These are phyloP conservation scores for Articulospora tetracladia DNA, from an alignment of 495 filamentous ascomycete genomes.

Conservation along the genomic window DNA sequence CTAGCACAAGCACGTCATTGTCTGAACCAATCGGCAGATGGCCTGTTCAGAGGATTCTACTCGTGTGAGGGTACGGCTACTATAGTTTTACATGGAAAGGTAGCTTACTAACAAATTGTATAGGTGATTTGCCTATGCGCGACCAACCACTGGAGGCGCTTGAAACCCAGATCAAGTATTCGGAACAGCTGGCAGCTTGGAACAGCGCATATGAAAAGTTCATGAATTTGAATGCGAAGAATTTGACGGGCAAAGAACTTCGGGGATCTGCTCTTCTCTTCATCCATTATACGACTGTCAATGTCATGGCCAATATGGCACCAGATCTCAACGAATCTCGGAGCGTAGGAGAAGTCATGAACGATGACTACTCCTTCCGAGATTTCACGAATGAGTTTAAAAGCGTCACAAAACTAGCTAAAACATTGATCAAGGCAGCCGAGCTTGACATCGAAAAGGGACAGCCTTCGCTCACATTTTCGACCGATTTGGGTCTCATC, in stretches of 20 bases:
- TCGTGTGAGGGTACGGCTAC: conserved; percentile 10
- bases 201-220: conserved; percentile 18
- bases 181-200: conserved; percentile 5
- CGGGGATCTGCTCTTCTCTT: conserved; percentile 22
- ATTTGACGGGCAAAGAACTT: conserved; percentile 14
- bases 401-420: conserved; percentile 10
- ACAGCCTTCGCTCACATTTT: conserved; percentile 17
- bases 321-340: neutral
- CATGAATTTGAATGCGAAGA: conserved; percentile 7
- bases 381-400: conserved; percentile 7
- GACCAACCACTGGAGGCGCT: neutral
- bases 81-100: neutral
- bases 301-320: conserved; percentile 8
- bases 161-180: conserved; percentile 1
- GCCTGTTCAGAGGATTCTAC: conserved; percentile 18
- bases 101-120: neutral
- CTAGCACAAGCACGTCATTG: conserved; percentile 16
- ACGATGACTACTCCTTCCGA: conserved; percentile 1
- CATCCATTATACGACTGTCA: conserved; percentile 14
- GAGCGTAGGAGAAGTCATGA: conserved; percentile 6
- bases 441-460: conserved; percentile 13
- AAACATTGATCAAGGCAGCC: conserved; percentile 14
- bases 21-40: conserved; percentile 12
- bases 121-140: conserved; percentile 9
- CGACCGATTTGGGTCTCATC: conserved; percentile 33